phyloP scores from a whole-genome alignment of 805 yeast species.

The Zygotorulaspora danielsina region DNA sequence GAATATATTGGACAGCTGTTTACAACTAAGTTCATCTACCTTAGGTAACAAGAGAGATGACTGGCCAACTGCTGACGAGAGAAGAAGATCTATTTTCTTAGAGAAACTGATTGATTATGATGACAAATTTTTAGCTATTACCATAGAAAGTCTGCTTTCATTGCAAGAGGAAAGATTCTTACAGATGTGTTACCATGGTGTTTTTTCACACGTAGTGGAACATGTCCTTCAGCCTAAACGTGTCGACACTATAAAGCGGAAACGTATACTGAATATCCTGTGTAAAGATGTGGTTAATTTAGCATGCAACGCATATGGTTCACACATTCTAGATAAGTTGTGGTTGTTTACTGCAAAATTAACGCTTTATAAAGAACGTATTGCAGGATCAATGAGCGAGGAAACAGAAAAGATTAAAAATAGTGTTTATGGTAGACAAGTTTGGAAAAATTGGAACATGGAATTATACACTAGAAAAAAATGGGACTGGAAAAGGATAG shows the following conservation, averaged over 20 bases:
- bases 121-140: constrained; percentile 50
- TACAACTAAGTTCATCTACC: constrained; percentile 64
- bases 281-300: constrained; percentile 53
- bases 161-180: constrained; percentile 57
- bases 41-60: constrained; percentile 78
- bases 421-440: constrained; percentile 81
- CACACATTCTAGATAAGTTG: constrained; percentile 80
- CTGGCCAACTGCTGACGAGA: constrained; percentile 90
- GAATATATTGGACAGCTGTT: constrained; percentile 62
- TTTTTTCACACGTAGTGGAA: constrained; percentile 85
- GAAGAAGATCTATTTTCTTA: constrained; percentile 70
- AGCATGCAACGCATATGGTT: constrained; percentile 83
- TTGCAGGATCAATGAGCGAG: constrained; percentile 61
- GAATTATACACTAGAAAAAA: constrained; percentile 70
- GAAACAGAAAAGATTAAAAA: constrained; percentile 70
- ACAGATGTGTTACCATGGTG: constrained; percentile 83
- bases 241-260: constrained; percentile 51
- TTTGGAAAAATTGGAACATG: constrained; percentile 94
- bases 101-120: constrained; percentile 72
- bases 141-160: constrained; percentile 56
- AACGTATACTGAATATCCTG: constrained; percentile 63
- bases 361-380: constrained; percentile 80
- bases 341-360: constrained; percentile 76
- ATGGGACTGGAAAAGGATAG: constrained; percentile 73
- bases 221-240: constrained; percentile 49